These are phyloP conservation scores for Dissophora globulifera DNA, from an alignment of 192 early-diverging fungal species.

Conservation along the genomic window DNA sequence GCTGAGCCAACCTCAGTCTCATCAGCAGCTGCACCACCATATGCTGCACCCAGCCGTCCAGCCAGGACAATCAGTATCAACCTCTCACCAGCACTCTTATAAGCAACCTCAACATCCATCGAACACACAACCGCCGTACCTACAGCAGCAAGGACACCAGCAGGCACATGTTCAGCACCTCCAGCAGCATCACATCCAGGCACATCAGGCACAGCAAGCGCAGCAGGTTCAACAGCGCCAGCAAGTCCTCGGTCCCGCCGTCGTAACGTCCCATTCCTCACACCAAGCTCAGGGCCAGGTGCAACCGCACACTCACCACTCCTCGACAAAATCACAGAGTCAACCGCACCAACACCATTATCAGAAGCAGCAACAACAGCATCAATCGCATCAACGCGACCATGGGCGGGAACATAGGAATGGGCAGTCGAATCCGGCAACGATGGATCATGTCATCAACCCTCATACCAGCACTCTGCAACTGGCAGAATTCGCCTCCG, in stretches of 20 bases:
- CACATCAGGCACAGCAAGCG: conserved; percentile 15
- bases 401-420: conserved; percentile 20
- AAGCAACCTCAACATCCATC: conserved; percentile 14
- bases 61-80: conserved; percentile 16
- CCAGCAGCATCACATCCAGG: conserved; percentile 18
- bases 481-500: conserved; percentile 47
- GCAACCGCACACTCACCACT: conserved; percentile 9
- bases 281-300: conserved; percentile 23
- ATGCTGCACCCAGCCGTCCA: neutral
- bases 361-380: conserved; percentile 23
- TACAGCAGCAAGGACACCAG: conserved; percentile 10
- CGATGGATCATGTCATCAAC: conserved; percentile 41
- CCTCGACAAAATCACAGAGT: conserved; percentile 13
- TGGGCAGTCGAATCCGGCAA: conserved; percentile 8
- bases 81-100: conserved; percentile 12
- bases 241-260: conserved; percentile 12
- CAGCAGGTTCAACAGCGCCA: conserved; percentile 5
- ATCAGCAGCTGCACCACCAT: conserved; percentile 35
- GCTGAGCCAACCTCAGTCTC: conserved; percentile 21
- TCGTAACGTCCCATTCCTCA: conserved; percentile 13
- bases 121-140: conserved; percentile 6
- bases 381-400: conserved; percentile 17
- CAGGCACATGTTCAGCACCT: conserved; percentile 12
- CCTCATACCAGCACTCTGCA: conserved; percentile 47
- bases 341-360: conserved; percentile 31